phyloP scores from a whole-genome alignment of 2,329 filamentous ascomycete species.

The Fusarium robinianum region DNA sequence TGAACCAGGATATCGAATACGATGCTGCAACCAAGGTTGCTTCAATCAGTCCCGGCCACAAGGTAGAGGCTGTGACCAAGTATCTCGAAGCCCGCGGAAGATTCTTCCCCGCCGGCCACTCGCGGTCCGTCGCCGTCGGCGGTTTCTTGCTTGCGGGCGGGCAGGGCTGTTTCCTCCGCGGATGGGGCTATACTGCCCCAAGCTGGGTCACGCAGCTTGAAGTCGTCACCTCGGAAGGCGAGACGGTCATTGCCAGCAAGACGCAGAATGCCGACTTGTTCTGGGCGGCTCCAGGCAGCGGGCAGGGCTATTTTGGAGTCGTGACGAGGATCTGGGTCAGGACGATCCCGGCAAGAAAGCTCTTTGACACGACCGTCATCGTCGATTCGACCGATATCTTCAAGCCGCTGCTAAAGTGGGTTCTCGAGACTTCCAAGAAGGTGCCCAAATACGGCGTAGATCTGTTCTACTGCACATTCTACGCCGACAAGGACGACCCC shows the following conservation, averaged over 20 bases:
- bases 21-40: constrained; percentile 9
- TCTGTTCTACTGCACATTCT: constrained; percentile 1
- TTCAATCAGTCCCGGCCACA: constrained; percentile 2
- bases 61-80: constrained; percentile 8
- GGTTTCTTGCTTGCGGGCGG: constrained; percentile 17
- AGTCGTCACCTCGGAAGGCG: constrained; percentile 11
- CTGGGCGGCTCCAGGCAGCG: constrained; percentile 15
- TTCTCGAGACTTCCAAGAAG: constrained; percentile 3
- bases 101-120: constrained; percentile 14
- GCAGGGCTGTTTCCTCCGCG: constrained; percentile 14
- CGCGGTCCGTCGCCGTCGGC: constrained; percentile 8
- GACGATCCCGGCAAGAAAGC: constrained; percentile 11
- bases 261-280: constrained; percentile 12
- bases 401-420: constrained; percentile 3
- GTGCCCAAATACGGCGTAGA: constrained; percentile 5
- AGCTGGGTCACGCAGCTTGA: constrained; percentile 15
- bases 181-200: constrained; percentile 8
- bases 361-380: constrained; percentile 5
- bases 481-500: constrained; percentile 1
- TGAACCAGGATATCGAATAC: constrained; percentile 11
- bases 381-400: constrained; percentile 10
- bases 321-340: constrained; percentile 11
- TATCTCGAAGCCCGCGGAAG: neutral
- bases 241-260: constrained; percentile 9
- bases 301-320: constrained; percentile 16